Base-by-base conservation (phyloP, 2,329 filamentous ascomycete species). In the Phyllachora maydis region DNA sequence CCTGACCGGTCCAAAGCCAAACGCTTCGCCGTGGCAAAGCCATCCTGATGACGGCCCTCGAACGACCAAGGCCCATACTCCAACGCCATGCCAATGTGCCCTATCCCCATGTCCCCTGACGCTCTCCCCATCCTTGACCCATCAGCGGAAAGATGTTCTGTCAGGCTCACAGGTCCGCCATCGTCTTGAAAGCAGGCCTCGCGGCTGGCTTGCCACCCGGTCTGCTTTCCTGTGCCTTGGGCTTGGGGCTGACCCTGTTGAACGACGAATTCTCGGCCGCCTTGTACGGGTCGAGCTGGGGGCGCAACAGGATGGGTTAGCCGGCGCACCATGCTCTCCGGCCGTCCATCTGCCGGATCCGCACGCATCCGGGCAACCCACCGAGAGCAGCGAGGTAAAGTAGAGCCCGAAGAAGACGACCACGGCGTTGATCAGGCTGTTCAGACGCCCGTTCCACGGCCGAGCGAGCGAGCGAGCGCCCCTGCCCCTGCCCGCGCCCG, bases 241-340 rank as follows among this genome's bases (percentile, higher is more conserved):
- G 32, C 17, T 28, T 39, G 8, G 50, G 45, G 8, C 46, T 56
- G 24, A 59, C 51, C 10, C 59, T 37, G 30, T 71, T 72, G 45
- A 66, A 73, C 10, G 45, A 46, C 11, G 65, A 71, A 21, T 50
- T 53, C 42, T 69, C 59, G 3, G 65, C 67, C 3, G 65, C 52
- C 35, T 59, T 62, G 42, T 68, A 69, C 0, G 63, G 58, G 37
- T 73, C 67, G n/a, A n/a, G n/a, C n/a, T n/a, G n/a, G n/a, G n/a
- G n/a, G n/a, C n/a, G n/a, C n/a, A n/a, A n/a, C n/a, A n/a, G n/a
- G n/a, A n/a, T n/a, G n/a, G n/a, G n/a, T n/a, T n/a, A n/a, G n/a
- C n/a, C n/a, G n/a, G n/a, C n/a, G n/a, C n/a, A n/a, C n/a, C n/a
- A n/a, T n/a, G n/a, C n/a, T n/a, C n/a, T n/a, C n/a, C n/a, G n/a